Evolutionary conservation across 345 rosid species (phyloP).

Genomic region (Diplotaxis tenuifolia): DNA sequence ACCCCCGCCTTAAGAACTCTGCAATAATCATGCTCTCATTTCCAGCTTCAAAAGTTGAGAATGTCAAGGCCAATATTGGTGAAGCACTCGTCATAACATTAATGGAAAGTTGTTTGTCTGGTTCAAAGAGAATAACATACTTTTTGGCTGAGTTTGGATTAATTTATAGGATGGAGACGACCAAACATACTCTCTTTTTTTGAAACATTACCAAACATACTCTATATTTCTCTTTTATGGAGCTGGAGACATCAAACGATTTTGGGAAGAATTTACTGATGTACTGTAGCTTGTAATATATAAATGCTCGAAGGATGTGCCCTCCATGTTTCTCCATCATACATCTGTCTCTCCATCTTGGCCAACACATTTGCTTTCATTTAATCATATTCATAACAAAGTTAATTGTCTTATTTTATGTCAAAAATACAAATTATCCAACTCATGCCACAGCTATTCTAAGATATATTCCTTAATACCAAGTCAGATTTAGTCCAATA

Average conservation of each 20-base stretch:
- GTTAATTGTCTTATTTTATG: not conserved
- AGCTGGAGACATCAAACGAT: slow-evolving; percentile 23
- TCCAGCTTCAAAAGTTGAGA: too few species aligned
- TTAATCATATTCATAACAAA: not conserved
- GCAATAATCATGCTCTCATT: too few species aligned
- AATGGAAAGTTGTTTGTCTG: too few species aligned
- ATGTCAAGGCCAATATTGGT: too few species aligned
- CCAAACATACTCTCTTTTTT: too few species aligned
- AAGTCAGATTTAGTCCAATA: not conserved
- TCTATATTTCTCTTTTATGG: slow-evolving; percentile 10
- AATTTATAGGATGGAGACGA: not conserved
- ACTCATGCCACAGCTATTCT: not conserved
- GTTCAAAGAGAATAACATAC: too few species aligned
- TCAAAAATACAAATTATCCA: not conserved
- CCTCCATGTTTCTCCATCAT: not conserved
- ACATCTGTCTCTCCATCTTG: too few species aligned
- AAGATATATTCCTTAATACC: not conserved
- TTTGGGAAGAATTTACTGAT: not conserved
- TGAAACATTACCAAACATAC: too few species aligned
- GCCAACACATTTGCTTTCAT: not conserved
- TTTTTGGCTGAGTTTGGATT: slow-evolving; percentile 3
- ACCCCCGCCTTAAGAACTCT: too few species aligned
- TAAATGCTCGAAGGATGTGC: not conserved
- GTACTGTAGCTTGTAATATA: slow-evolving; percentile 11
- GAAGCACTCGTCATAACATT: too few species aligned